Percentiles rank a stretch among this genome's conserved stretches.
Evolutionary conservation across 108 stramenopile species (phyloP).

Genomic region (Pseudonitzschia delicatissima): DNA sequence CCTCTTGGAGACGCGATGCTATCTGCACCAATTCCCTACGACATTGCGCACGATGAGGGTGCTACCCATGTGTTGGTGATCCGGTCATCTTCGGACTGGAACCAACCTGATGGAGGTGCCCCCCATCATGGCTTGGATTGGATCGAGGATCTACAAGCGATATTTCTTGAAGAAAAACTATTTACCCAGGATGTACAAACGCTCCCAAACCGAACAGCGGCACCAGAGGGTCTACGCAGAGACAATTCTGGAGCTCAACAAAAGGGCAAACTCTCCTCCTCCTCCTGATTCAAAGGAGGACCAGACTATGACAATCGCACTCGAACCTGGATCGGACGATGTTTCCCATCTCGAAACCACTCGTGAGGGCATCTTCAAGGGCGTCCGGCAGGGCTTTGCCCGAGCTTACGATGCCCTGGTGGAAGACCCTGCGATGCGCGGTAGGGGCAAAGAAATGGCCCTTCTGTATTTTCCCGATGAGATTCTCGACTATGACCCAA

Average conservation of each 20-base stretch:
- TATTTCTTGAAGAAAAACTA: slow-evolving; percentile 84
- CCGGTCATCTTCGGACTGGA: slow-evolving; percentile 88
- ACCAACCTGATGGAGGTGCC: slow-evolving; percentile 58
- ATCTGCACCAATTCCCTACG: slow-evolving; percentile 89
- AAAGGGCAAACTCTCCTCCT: slow-evolving; percentile 38
- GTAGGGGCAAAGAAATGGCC: slow-evolving; percentile 62
- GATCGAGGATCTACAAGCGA: slow-evolving; percentile 74
- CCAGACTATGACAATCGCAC: slow-evolving; percentile 67
- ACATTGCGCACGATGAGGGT: slow-evolving; percentile 79
- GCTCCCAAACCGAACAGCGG: slow-evolving; percentile 38
- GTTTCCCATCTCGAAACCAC: slow-evolving; percentile 75
- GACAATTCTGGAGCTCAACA: slow-evolving; percentile 77
- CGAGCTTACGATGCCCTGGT: slow-evolving; percentile 89
- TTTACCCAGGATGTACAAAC: slow-evolving; percentile 60
- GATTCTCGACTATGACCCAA: slow-evolving; percentile 82
- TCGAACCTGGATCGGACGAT: slow-evolving; percentile 80
- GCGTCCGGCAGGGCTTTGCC: slow-evolving; percentile 86
- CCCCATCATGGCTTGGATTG: slow-evolving; percentile 76
- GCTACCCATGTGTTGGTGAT: slow-evolving; percentile 91
- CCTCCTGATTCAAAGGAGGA: not conserved
- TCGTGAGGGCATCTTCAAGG: slow-evolving; percentile 80
- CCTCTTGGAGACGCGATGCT: slow-evolving; percentile 91
- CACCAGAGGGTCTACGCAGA: slow-evolving; percentile 88
- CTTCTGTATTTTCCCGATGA: slow-evolving; percentile 76
- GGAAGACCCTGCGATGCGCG: slow-evolving; percentile 73